Percentiles rank a stretch among this genome's conserved stretches.
Evolutionary conservation across 148 eudicot species (phyloP).

Genomic region (Rhododendron molle): DNA sequence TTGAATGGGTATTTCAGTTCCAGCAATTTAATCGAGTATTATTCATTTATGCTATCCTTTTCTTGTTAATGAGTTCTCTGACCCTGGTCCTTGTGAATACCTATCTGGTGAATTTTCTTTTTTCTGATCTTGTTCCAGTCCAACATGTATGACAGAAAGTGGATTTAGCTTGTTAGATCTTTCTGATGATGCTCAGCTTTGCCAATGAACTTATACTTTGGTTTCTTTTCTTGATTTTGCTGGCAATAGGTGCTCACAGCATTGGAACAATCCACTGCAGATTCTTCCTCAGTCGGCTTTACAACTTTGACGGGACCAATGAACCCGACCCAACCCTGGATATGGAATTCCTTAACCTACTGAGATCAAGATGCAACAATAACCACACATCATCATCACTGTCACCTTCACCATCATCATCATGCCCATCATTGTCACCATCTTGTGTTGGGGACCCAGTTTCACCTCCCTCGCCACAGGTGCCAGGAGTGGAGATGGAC

Average conservation of each 20-base stretch:
- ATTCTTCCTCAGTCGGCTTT: constrained; percentile 35
- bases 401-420: neutral
- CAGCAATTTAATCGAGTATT: neutral
- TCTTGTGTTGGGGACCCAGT: neutral
- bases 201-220: neutral
- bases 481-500: constrained; percentile 40
- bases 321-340: constrained; percentile 34
- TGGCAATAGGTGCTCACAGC: constrained; percentile 20
- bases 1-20: neutral
- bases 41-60: neutral
- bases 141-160: neutral
- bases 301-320: constrained; percentile 25
- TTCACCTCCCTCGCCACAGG: constrained; percentile 9
- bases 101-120: constrained; percentile 4
- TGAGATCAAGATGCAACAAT: constrained; percentile 41
- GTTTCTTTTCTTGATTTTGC: neutral
- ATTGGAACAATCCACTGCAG: constrained; percentile 48
- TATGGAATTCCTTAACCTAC: constrained; percentile 22
- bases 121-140: neutral
- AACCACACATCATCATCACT: neutral
- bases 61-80: neutral
- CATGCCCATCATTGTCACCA: neutral
- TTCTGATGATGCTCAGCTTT: constrained; percentile 5
- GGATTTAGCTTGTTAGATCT: neutral
- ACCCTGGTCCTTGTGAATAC: neutral